Evolutionary conservation across 2,329 filamentous ascomycete species (phyloP).

Genomic region (Epichloe typhina): DNA sequence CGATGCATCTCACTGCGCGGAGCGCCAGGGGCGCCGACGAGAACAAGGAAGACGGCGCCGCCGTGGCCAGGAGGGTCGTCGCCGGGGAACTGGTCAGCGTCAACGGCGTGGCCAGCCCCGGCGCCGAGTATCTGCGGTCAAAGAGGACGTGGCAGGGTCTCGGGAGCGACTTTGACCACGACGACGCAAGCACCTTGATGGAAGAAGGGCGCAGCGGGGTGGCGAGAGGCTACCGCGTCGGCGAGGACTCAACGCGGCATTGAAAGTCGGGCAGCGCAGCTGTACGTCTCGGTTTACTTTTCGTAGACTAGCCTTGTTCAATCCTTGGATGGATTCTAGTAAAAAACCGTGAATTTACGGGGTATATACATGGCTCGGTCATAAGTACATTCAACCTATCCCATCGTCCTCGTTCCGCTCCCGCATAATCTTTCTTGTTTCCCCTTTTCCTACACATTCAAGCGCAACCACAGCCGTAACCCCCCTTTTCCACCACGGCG

Average conservation of each 20-base stretch:
- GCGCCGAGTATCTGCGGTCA: slow-evolving; percentile 72
- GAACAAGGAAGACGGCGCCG: slow-evolving; percentile 8
- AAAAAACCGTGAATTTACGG: too few species aligned
- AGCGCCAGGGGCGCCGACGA: slow-evolving; percentile 7
- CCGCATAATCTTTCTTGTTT: too few species aligned
- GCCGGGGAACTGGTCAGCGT: slow-evolving; percentile 65
- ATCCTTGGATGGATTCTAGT: too few species aligned
- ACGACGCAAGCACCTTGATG: slow-evolving; percentile 52
- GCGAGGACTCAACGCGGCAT: slow-evolving; percentile 33
- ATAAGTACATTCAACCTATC: too few species aligned
- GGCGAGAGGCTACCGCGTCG: slow-evolving; percentile 76
- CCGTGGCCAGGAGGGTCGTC: slow-evolving; percentile 45
- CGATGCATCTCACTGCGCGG: slow-evolving; percentile 43
- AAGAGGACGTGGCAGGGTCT: slow-evolving; percentile 84
- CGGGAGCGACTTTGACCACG: slow-evolving; percentile 69
- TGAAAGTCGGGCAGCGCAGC: slow-evolving; percentile 7
- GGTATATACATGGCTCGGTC: too few species aligned
- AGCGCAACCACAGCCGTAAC: too few species aligned
- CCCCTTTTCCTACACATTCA: too few species aligned
- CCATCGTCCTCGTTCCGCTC: too few species aligned
- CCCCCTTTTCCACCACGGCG: too few species aligned
- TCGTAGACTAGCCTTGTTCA: too few species aligned
- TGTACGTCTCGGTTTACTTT: too few species aligned
- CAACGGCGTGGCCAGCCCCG: slow-evolving; percentile 79
- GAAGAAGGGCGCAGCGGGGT: slow-evolving; percentile 82